Evolutionary conservation across 768 basidiomycete genomes (phyloP).

Genomic region (Lactarius quietus): DNA sequence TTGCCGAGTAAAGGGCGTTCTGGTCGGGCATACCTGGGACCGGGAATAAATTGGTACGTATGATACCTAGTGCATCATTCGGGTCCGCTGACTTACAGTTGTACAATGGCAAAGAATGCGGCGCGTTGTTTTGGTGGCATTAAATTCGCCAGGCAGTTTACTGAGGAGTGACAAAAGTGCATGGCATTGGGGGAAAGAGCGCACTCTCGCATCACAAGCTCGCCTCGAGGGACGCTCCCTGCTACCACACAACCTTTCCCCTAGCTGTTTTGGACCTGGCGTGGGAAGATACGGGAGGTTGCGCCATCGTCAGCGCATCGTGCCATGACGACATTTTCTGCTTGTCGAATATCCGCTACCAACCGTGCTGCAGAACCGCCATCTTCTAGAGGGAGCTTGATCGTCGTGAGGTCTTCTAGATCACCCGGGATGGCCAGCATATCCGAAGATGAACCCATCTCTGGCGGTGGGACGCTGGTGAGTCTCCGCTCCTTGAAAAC

Average conservation of each 20-base stretch:
- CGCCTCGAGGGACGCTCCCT: conserved; percentile 30
- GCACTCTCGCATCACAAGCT: conserved; percentile 38
- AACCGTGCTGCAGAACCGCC: conserved; percentile 1
- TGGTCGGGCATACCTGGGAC: conserved; percentile 17
- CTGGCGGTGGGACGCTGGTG: background rate
- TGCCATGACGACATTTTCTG: background rate
- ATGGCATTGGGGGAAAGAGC: conserved; percentile 33
- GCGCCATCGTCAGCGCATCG: conserved; percentile 1
- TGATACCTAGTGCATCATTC: background rate
- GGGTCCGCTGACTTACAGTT: background rate
- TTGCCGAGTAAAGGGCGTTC: conserved; percentile 26
- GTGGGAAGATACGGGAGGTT: conserved; percentile 7
- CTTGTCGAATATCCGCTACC: background rate
- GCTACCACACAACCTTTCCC: conserved; percentile 36
- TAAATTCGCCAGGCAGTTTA: background rate
- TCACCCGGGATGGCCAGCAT: background rate
- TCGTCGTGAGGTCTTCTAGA: background rate
- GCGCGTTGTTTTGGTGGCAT: background rate
- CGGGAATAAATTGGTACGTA: conserved; percentile 9
- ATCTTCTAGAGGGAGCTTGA: background rate
- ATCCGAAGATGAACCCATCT: background rate
- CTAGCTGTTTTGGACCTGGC: background rate
- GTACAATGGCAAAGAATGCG: conserved; percentile 3
- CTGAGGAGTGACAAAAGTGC: background rate
- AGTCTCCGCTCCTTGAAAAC: background rate